A percentile compares a stretch with the other conserved stretches of the same genome.
phyloP scores from a whole-genome alignment of 495 filamentous ascomycete species.

The Aspergillus sclerotioniger region DNA sequence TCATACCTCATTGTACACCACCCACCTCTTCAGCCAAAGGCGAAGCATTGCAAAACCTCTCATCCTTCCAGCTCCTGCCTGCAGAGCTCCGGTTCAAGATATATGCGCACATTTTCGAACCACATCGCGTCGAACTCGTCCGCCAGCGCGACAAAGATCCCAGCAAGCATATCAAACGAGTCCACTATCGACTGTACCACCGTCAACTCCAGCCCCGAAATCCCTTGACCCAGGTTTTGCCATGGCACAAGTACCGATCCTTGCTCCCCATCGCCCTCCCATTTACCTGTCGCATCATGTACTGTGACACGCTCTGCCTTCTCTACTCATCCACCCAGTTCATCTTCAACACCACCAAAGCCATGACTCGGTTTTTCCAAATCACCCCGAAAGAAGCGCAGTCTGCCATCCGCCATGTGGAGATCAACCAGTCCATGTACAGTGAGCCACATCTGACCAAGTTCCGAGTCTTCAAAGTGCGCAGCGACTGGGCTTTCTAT shows the following conservation, averaged over 20 bases:
- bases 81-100: no score
- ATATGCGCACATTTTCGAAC: no score
- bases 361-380: slow-evolving; percentile 16
- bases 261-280: slow-evolving; percentile 14
- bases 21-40: no score
- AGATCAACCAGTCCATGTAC: slow-evolving; percentile 28
- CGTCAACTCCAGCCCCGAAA: slow-evolving; percentile 5
- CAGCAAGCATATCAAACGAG: background rate
- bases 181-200: slow-evolving; percentile 14
- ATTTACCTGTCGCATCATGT: slow-evolving; percentile 15
- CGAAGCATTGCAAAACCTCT: no score
- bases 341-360: slow-evolving; percentile 18
- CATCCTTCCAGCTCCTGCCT: no score
- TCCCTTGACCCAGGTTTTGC: background rate
- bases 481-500: slow-evolving; percentile 23
- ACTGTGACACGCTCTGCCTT: slow-evolving; percentile 18
- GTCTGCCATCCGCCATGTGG: slow-evolving; percentile 20
- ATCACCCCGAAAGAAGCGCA: slow-evolving; percentile 10
- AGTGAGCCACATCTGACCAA: slow-evolving; percentile 19
- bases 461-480: slow-evolving; percentile 17
- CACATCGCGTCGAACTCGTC: no score
- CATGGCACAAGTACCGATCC: background rate
- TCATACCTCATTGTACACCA: no score
- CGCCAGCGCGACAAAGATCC: no score
- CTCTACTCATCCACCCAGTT: slow-evolving; percentile 27